Evolutionary conservation across 2,329 filamentous ascomycete genomes (phyloP), one percentile per base, ranked within the genome.

Genomic region (Calonectria fujianensis): DNA sequence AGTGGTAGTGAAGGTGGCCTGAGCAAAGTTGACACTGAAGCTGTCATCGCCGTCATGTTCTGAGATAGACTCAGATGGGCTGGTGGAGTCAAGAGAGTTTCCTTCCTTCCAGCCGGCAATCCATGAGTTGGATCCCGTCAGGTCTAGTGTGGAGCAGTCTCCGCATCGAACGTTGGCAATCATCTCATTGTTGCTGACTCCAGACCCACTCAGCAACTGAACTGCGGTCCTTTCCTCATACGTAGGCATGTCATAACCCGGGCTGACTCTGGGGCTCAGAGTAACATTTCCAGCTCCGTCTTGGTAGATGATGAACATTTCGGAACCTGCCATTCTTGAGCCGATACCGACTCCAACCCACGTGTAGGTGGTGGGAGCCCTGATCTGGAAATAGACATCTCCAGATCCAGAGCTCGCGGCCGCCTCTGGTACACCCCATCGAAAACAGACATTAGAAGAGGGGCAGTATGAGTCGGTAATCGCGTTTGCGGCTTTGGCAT

Each of bases 281-380:
- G 92, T 94, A 27, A 93, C 87, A 79, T 93, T 93, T 74, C 89
- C 89, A 4, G 78, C 75, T 73, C 90, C 90, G 76, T 92, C 87
- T 54, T 89, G 83, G 82, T 94, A 94, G 77, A 93, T 86, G 79
- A 94, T 77, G 80, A 93, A 93, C 72, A 93, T 92, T 81, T 91
- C 89, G 63, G 91, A 82, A 39, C 87, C 89, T 13, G 81, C 59
- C 92, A 94, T 94, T 57, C 77, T 75, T 0, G 80, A 78, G 54
- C 92, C 92, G 32, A 89, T 90, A 31, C 90, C 92, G 27, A 93
- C 84, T 10, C 87, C 89, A 20, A 92, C 87, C 92, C 92, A 94
- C 73, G 82, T 78, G 80, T 89, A 89, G 10, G 84, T 84, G 2
- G 86, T 85, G 1, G 90, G 89, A 5, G 90, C 90, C n/a, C 84